A percentile compares a stretch with the other conserved stretches of the same genome.
phyloP scores from a whole-genome alignment of 2,329 filamentous ascomycete species.

The Corinectria fuckeliana region DNA sequence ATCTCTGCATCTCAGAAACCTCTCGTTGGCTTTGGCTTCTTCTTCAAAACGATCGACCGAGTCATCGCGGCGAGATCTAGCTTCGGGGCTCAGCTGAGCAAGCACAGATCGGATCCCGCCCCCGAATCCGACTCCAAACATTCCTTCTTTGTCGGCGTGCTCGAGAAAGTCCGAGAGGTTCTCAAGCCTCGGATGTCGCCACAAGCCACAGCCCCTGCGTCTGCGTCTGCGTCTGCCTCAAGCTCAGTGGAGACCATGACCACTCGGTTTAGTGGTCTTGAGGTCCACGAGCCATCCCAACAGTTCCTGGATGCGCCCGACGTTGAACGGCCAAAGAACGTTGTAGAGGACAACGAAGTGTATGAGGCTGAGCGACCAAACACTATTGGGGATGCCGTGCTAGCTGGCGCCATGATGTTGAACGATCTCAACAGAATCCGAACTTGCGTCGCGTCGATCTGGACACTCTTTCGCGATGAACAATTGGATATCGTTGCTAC shows the following conservation, averaged over 20 bases:
- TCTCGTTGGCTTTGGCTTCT: too few relatives aligned
- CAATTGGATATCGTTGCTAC: constrained; percentile 39
- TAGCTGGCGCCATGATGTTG: constrained; percentile 36
- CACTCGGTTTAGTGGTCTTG: too few relatives aligned
- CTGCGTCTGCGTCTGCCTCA: too few relatives aligned
- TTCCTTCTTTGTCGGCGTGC: constrained; percentile 26
- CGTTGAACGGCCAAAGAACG: neutral
- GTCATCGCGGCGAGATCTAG: too few relatives aligned
- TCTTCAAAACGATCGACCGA: too few relatives aligned
- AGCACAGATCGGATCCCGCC: neutral
- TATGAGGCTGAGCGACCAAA: constrained; percentile 43
- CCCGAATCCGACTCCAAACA: constrained; percentile 14
- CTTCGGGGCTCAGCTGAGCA: too few relatives aligned
- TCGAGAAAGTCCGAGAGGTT: constrained; percentile 25
- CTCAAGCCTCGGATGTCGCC: too few relatives aligned
- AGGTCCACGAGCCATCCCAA: too few relatives aligned
- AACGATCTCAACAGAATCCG: constrained; percentile 41
- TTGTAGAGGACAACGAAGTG: neutral
- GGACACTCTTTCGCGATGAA: constrained; percentile 29
- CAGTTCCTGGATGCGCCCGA: neutral
- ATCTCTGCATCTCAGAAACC: too few relatives aligned
- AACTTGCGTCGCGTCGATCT: constrained; percentile 39
- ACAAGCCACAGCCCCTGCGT: too few relatives aligned
- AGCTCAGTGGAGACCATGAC: too few relatives aligned
- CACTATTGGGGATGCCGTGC: constrained; percentile 34